These are phyloP conservation scores for Cadophora malorum DNA, from an alignment of 2,329 filamentous ascomycete genomes.

Conservation along the genomic window DNA sequence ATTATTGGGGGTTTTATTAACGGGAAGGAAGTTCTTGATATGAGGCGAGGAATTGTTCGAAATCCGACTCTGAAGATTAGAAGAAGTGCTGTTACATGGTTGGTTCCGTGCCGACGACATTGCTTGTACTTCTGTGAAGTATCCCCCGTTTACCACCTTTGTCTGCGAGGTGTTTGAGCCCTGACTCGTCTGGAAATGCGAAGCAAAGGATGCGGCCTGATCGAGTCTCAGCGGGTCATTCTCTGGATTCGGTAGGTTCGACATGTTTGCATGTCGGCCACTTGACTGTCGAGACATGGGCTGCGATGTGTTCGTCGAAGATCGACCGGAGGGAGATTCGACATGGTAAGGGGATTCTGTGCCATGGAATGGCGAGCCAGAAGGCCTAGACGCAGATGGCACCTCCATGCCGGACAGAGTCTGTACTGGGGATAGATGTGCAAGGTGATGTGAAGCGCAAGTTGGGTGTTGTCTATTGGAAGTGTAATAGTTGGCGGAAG, in stretches of 20 bases:
- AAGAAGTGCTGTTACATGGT: neutral
- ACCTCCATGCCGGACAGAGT: neutral
- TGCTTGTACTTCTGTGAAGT: constrained; percentile 4
- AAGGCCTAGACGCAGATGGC: neutral
- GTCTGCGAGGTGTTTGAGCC: constrained; percentile 14
- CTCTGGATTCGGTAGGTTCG: constrained; percentile 22
- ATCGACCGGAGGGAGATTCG: constrained; percentile 31
- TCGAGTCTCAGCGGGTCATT: constrained; percentile 24
- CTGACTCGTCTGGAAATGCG: constrained; percentile 6
- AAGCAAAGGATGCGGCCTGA: neutral
- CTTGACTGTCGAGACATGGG: constrained; percentile 22
- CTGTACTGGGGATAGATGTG: constrained; percentile 10
- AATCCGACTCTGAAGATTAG: constrained; percentile 1
- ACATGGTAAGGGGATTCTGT: constrained; percentile 34
- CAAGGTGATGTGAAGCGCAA: neutral
- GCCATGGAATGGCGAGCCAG: constrained; percentile 19
- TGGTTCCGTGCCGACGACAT: constrained; percentile 11
- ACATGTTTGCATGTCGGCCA: constrained; percentile 7
- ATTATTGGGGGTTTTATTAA: constrained; percentile 30
- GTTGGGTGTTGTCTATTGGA: neutral
- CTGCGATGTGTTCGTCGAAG: constrained; percentile 15
- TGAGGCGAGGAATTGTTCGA: constrained; percentile 6
- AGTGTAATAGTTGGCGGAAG: constrained; percentile 1
- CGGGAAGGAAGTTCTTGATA: constrained; percentile 37
- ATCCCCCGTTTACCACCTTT: constrained; percentile 2